Evolutionary conservation across 768 basidiomycete species (phyloP), one percentile per base, ranked within the genome.

Genomic region (Trametopsis cervina): DNA sequence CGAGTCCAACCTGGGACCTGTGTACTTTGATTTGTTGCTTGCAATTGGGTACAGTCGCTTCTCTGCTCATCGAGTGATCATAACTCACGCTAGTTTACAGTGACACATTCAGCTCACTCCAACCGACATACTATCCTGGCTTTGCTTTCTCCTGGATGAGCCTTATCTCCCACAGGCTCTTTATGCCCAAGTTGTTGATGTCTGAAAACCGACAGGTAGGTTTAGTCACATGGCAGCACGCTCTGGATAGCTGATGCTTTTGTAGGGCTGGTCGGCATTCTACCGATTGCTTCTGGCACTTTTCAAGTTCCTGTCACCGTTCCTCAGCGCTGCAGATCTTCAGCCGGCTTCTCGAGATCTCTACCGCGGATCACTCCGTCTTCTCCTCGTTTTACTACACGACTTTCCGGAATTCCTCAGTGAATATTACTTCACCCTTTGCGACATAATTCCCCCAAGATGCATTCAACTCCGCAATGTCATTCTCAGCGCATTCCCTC

Each of bases 121-220:
- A 98, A 62, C 96, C 96, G 6, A 85, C 85, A 4, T 92, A 90
- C 67, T 98, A 97, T 72, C 96, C 96, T 15, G 90, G 93, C 7
- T 99, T 99, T 65, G 88, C 94, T 1, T 99, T 98, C 68, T 95
- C 93, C 13, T 99, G 95, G 95, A 83, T 97, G 76, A 87, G 86
- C 54, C 75, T 98, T 39, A 83, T 99, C 60, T 97, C 96, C 20
- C 96, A 98, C 67, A 77, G 95, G 46, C 71, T 91, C 49, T 96
- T 98, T 77, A 94, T 99, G 92, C 94, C 96, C 12, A 95, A 96
- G 64, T 66, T 99, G 40, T 73, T 98, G 29, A 67, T 86, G 33
- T 83, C 88, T 18, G 83, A 90, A 62, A 89, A 92, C 62, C 81
- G 92, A 43, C 94, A 95, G 75, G 85, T 88, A 53, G 48, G 69